phyloP scores from a whole-genome alignment of 2,329 filamentous ascomycete species.

The Colletotrichum agaves region DNA sequence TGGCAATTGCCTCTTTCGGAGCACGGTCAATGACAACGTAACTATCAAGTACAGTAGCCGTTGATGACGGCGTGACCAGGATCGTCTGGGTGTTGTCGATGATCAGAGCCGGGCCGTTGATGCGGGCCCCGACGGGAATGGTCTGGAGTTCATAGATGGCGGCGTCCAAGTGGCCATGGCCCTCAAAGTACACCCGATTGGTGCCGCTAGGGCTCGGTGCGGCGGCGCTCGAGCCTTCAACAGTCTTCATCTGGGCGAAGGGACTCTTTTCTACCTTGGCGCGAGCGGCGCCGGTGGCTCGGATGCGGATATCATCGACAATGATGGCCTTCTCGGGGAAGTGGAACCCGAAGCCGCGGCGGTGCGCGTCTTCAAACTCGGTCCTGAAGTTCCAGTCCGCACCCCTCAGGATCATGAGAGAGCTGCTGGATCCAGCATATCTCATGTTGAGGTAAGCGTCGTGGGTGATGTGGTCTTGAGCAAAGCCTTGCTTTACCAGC shows the following conservation, averaged over 20 bases:
- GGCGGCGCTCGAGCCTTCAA: conserved; percentile 39
- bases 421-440: conserved; percentile 55
- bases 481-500: conserved; percentile 44
- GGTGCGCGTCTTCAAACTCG: conserved; percentile 76
- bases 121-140: conserved; percentile 28
- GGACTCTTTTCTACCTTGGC: conserved; percentile 37
- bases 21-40: conserved; percentile 50
- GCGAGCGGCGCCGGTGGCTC: conserved; percentile 32
- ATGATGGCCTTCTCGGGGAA: conserved; percentile 49
- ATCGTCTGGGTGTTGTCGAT: conserved; percentile 81
- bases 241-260: conserved; percentile 33
- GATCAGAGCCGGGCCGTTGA: conserved; percentile 74
- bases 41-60: conserved; percentile 48
- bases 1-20: conserved; percentile 55
- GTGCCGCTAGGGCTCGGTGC: conserved; percentile 78
- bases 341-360: conserved; percentile 78
- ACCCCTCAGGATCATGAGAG: conserved; percentile 49
- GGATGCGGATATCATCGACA: conserved; percentile 39
- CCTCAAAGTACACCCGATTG: conserved; percentile 45
- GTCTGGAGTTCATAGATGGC: conserved; percentile 29
- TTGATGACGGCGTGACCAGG: conserved; percentile 65
- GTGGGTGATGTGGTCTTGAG: conserved; percentile 51
- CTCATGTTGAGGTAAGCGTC: conserved; percentile 55
- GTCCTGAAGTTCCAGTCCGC: conserved; percentile 62
- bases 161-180: conserved; percentile 28